Percentiles rank a stretch among this genome's conserved stretches.
These are phyloP conservation scores for Akanthomyces lecanii DNA, from an alignment of 2,329 filamentous ascomycete genomes.

Conservation along the genomic window DNA sequence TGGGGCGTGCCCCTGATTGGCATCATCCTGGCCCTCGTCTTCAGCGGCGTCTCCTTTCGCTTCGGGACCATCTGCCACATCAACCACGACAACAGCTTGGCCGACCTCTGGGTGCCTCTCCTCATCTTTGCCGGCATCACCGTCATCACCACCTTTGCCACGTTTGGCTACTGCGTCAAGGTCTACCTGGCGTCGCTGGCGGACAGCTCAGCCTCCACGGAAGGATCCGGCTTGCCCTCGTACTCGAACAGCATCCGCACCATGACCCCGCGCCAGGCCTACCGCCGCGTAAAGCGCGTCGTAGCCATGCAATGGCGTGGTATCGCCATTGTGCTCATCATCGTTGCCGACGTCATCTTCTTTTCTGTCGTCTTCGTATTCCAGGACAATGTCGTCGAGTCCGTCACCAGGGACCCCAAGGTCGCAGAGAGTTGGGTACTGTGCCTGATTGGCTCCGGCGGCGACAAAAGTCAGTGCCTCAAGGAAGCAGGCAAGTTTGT, in stretches of 20 bases:
- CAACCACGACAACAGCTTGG: constrained; percentile 80
- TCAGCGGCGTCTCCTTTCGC: constrained; percentile 91
- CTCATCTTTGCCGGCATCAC: constrained; percentile 73
- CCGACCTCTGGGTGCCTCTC: constrained; percentile 86
- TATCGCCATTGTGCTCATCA: constrained; percentile 83
- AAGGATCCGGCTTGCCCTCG: constrained; percentile 63
- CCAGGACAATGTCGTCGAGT: constrained; percentile 68
- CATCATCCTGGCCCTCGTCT: constrained; percentile 68
- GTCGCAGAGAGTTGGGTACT: constrained; percentile 62
- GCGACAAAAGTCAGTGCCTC: constrained; percentile 64
- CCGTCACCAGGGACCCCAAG: constrained; percentile 48
- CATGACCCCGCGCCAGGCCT: constrained; percentile 80
- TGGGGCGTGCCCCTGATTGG: constrained; percentile 80
- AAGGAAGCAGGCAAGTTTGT: constrained; percentile 56
- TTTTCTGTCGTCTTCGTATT: constrained; percentile 90
- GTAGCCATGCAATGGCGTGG: constrained; percentile 92
- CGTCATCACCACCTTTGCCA: constrained; percentile 75
- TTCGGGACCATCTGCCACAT: constrained; percentile 92
- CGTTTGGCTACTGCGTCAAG: constrained; percentile 89
- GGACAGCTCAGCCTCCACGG: constrained; percentile 67
- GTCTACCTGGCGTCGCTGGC: constrained; percentile 83
- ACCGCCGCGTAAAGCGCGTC: constrained; percentile 79
- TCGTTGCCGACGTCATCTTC: constrained; percentile 87
- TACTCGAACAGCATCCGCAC: constrained; percentile 72
- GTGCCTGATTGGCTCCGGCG: constrained; percentile 58